Evolutionary conservation across 2,329 filamentous ascomycete genomes (phyloP), one percentile per base, ranked within the genome.

Genomic region (Phoma sp.): DNA sequence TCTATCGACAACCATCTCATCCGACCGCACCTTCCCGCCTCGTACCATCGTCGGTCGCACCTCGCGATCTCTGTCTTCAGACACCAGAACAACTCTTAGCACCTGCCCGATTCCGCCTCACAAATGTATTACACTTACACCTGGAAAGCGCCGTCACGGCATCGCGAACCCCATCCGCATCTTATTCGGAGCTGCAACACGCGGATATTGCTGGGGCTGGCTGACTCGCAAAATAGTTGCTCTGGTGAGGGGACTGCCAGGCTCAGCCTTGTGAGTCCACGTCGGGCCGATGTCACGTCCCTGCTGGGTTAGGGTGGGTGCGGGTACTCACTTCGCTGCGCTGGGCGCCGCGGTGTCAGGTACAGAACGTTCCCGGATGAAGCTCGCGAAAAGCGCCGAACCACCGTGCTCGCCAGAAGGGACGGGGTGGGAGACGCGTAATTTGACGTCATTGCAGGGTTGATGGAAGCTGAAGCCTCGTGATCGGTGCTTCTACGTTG

Each of bases 341-440:
- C 18, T 18, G 18, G 18, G 18, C 18, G 18, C 18, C 29, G 29
- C 29, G 29, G 14, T 13, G 37, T 14, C n/a, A 36, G 27, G 36
- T 10, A 18, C 25, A 42, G 18, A 18, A 18, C 2, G 18, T 18
- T 18, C 18, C 18, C 18, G 18, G 18, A 18, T 18, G 18, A 18
- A 55, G 52, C 46, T 43, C 52, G 32, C 52, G 22, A 55, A 41
- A 55, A 55, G 46, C 35, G 35, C 35, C 35, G 35, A 48, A 35
- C 32, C 22, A 35, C 6, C 27, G 41, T 13, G 29, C 32, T 14
- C 7, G 38, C 24, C n/a, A 41, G 23, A 30, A 14, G n/a, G 25
- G 13, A 32, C 9, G 10, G 18, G 22, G 39, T 23, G 41, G 13
- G 14, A 36, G 46, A 55, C 52, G 52, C 52, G 52, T 47, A 49